A percentile compares a stretch with the other conserved stretches of the same genome.
phyloP scores from a whole-genome alignment of 768 basidiomycete species.

The Tulasnella sp. region DNA sequence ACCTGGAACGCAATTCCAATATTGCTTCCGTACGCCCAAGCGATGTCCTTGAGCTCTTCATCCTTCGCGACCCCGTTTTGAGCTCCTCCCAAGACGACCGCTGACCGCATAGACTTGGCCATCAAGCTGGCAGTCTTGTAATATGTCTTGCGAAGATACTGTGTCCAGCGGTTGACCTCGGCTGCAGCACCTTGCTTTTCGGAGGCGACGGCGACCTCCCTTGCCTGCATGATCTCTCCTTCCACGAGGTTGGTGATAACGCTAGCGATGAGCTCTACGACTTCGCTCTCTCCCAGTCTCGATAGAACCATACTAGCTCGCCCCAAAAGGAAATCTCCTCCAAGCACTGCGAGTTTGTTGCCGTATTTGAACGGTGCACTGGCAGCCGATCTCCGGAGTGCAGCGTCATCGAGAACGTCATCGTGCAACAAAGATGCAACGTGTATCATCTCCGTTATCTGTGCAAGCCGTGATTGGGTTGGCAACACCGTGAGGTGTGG shows the following conservation, averaged over 20 bases:
- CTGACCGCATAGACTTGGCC: constrained; percentile 77
- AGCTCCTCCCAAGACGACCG: constrained; percentile 81
- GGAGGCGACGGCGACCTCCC: constrained; percentile 4
- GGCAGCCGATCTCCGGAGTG: constrained; percentile 60
- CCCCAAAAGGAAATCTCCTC: constrained; percentile 91
- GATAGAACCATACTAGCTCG: constrained; percentile 82
- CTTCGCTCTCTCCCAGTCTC: constrained; percentile 76
- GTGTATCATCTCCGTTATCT: constrained; percentile 97
- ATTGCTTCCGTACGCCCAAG: constrained; percentile 86
- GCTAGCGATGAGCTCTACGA: constrained; percentile 85
- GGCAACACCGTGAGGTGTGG: constrained; percentile 52
- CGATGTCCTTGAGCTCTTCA: constrained; percentile 81
- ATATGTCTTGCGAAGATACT: constrained; percentile 88
- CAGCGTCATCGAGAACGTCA: constrained; percentile 70
- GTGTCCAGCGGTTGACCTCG: constrained; percentile 48
- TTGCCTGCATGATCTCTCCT: constrained; percentile 77
- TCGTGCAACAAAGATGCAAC: constrained; percentile 91
- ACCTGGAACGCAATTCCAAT: constrained; percentile 96
- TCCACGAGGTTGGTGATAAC: constrained; percentile 96
- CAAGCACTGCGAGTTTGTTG: constrained; percentile 90
- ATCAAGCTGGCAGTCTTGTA: constrained; percentile 86
- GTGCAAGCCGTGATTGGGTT: constrained; percentile 84
- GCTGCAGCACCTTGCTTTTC: constrained; percentile 25
- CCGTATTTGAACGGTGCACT: constrained; percentile 72
- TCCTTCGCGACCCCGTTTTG: constrained; percentile 40